Conservation (phyloP, 2,329 filamentous ascomycete species). For the Diaporthe vaccinii region DNA sequence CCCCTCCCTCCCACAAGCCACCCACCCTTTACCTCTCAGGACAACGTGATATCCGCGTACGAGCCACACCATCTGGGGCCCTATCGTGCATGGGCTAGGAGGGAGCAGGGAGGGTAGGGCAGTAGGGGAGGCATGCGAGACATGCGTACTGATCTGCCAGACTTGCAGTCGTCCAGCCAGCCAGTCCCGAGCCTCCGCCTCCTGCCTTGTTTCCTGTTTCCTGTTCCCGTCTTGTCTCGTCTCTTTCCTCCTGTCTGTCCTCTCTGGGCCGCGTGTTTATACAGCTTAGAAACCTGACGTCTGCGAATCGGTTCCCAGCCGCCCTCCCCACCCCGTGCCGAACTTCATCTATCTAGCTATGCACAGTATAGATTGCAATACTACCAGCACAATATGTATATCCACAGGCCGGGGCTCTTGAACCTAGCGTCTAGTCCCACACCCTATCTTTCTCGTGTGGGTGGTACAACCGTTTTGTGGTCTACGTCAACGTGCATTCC, state of each 20-base stretch:
- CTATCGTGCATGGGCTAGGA: slow-evolving; percentile 6
- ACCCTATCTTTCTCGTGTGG: not conserved
- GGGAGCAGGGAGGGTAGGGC: not conserved
- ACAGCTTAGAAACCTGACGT: not conserved
- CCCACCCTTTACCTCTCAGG: not conserved
- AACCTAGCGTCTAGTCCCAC: slow-evolving; percentile 12
- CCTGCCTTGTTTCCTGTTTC: not conserved
- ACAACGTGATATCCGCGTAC: slow-evolving; percentile 25
- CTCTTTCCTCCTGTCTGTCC: not conserved
- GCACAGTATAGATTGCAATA: not conserved
- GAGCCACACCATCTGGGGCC: slow-evolving; percentile 1
- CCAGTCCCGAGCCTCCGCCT: not conserved
- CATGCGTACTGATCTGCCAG: slow-evolving; percentile 32
- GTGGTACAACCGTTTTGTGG: slow-evolving; percentile 27
- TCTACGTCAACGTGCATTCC: slow-evolving; percentile 30
- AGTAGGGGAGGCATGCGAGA: slow-evolving; percentile 11
- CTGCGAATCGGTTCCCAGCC: slow-evolving; percentile 22
- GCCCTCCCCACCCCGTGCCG: not conserved
- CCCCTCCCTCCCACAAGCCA: not conserved
- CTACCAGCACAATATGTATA: not conserved
- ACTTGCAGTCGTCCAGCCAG: slow-evolving; percentile 23
- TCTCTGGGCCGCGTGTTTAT: not conserved
- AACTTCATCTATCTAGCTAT: not conserved
- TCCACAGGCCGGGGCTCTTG: not conserved
- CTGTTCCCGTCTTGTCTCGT: not conserved